These are phyloP conservation scores for Macrotyloma uniflorum DNA, from an alignment of 306 rosid species.

Conservation along the genomic window DNA sequence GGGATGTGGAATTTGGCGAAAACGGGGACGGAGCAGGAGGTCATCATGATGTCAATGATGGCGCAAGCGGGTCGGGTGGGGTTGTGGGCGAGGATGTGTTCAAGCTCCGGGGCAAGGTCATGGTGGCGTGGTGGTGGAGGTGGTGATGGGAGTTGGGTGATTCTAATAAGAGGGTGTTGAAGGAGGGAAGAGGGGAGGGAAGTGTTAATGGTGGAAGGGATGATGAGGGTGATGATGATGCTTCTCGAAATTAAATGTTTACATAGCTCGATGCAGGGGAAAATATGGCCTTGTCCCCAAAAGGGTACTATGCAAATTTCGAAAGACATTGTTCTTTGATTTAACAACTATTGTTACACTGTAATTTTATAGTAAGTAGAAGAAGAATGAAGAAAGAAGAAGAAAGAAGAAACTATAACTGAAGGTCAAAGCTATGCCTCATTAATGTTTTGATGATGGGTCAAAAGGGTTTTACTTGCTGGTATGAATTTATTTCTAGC, in stretches of 20 bases:
- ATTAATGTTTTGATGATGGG: not conserved
- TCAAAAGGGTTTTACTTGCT: not conserved
- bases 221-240: constrained; percentile 43
- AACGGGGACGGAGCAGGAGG: constrained; percentile 46
- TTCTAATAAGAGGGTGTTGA: constrained; percentile 50
- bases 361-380: not conserved
- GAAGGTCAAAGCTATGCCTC: not conserved
- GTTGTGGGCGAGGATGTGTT: constrained; percentile 39
- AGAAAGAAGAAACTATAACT: not conserved
- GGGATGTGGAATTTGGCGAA: constrained; percentile 55
- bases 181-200: constrained; percentile 55
- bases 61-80: constrained; percentile 56
- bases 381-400: not conserved
- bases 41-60: constrained; percentile 60
- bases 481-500: not conserved
- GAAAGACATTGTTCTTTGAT: constrained; percentile 30
- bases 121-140: constrained; percentile 12
- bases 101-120: constrained; percentile 35
- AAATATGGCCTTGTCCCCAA: constrained; percentile 71
- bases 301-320: constrained; percentile 64
- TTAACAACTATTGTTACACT: not conserved
- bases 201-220: constrained; percentile 51
- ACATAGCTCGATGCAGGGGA: constrained; percentile 70
- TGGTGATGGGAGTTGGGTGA: constrained; percentile 39
- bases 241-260: constrained; percentile 56